A percentile compares a stretch with the other conserved stretches of the same genome.
Conservation (phyloP, 2,329 filamentous ascomycete genomes). For the Hirsutella thompsonii region DNA sequence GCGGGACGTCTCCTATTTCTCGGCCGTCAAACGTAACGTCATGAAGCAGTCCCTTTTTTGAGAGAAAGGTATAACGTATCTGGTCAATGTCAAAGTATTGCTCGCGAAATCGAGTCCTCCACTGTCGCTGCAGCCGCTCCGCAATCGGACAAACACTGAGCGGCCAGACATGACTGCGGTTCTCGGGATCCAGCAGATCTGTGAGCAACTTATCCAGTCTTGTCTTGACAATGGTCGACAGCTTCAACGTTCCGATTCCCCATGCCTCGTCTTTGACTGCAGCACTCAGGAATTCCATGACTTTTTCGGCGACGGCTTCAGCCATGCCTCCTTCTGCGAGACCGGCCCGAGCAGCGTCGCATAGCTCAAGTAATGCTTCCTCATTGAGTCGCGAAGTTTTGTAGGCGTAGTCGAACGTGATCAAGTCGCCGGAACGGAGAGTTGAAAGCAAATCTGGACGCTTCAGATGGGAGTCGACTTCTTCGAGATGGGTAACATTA, state of each 20-base stretch:
- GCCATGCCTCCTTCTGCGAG: conserved; percentile 18
- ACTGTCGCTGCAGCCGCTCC: conserved; percentile 25
- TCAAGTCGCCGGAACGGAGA: neutral
- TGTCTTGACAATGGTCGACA: conserved; percentile 24
- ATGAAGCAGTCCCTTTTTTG: conserved; percentile 23
- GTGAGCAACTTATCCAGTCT: conserved; percentile 31
- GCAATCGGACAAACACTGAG: conserved; percentile 19
- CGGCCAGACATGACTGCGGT: conserved; percentile 17
- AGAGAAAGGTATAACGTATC: conserved; percentile 22
- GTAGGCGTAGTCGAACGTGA: conserved; percentile 7
- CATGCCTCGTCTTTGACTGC: conserved; percentile 24
- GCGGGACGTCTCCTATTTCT: conserved; percentile 14
- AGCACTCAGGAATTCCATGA: conserved; percentile 25
- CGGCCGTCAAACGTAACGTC: conserved; percentile 25
- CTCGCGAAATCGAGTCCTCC: conserved; percentile 30
- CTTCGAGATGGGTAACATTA: neutral
- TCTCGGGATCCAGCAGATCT: conserved; percentile 22
- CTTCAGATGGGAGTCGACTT: too few relatives aligned
- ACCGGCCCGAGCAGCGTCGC: conserved; percentile 25
- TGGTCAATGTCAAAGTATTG: conserved; percentile 32
- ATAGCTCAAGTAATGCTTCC: conserved; percentile 22
- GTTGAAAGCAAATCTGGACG: conserved; percentile 1
- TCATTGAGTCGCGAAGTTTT: conserved; percentile 1
- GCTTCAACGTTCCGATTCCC: conserved; percentile 18
- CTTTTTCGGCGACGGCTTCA: conserved; percentile 19